phyloP scores from a whole-genome alignment of 2,329 filamentous ascomycete genomes.

The Leptoxyphium fumago region DNA sequence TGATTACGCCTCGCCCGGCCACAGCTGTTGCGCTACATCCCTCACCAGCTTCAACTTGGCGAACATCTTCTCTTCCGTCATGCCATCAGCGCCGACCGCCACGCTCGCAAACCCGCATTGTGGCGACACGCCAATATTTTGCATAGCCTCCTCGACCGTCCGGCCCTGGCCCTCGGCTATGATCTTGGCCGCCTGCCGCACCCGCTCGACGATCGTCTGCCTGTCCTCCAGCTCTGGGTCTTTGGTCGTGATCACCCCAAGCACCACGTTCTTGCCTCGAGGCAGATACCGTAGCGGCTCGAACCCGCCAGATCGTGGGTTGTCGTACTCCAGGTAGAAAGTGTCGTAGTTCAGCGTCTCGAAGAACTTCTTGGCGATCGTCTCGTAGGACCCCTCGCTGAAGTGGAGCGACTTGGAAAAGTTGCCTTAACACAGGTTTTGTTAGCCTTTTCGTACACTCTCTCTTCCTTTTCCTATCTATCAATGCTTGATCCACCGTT shows the following conservation, averaged over 20 bases:
- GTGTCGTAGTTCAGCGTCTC: conserved; percentile 24
- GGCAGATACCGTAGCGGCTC: conserved; percentile 24
- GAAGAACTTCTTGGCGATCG: conserved; percentile 24
- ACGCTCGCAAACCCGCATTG: conserved; percentile 25
- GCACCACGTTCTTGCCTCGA: conserved; percentile 25
- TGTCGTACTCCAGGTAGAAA: conserved; percentile 27
- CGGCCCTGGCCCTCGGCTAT: conserved; percentile 23
- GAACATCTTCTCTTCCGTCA: conserved; percentile 26
- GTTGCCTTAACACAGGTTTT: conserved; percentile 13
- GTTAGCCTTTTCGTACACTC: background rate
- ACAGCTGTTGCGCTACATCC: conserved; percentile 22
- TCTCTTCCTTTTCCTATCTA: too few species aligned
- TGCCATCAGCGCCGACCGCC: conserved; percentile 22
- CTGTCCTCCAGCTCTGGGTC: conserved; percentile 22
- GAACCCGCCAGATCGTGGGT: conserved; percentile 23
- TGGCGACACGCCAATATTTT: conserved; percentile 23
- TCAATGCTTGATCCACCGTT: background rate
- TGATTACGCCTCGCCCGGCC: conserved; percentile 18
- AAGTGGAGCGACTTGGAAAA: conserved; percentile 26
- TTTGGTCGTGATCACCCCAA: conserved; percentile 25
- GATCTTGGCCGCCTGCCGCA: conserved; percentile 21
- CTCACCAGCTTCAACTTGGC: conserved; percentile 22
- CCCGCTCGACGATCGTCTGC: conserved; percentile 18
- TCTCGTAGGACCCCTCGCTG: conserved; percentile 23
- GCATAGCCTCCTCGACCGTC: conserved; percentile 21